Percentiles rank a stretch among this genome's conserved stretches.
These are phyloP conservation scores for Dendrobium chrysotoxum DNA, from an alignment of 106 monocot species.

Conservation along the genomic window DNA sequence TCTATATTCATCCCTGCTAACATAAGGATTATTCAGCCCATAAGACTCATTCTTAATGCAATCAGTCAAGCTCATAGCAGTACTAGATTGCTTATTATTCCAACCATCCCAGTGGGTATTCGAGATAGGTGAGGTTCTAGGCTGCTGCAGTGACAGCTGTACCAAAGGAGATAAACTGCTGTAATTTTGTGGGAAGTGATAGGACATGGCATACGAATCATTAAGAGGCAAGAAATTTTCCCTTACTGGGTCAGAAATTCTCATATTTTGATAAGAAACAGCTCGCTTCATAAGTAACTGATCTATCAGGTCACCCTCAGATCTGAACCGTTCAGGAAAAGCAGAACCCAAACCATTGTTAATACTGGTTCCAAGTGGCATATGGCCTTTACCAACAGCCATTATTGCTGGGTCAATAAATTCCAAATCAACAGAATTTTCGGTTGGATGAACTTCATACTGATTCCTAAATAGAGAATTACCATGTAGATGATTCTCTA, in stretches of 20 bases:
- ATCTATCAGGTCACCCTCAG: slow-evolving; percentile 48
- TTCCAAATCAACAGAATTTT: slow-evolving; percentile 54
- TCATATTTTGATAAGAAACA: slow-evolving; percentile 30
- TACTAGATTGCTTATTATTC: slow-evolving; percentile 35
- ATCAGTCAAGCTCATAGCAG: slow-evolving; percentile 30
- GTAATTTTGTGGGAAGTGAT: slow-evolving; percentile 34
- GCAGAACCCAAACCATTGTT: slow-evolving; percentile 30
- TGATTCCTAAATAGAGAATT: slow-evolving; percentile 25
- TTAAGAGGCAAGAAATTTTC: slow-evolving; percentile 32
- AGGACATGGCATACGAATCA: slow-evolving; percentile 47
- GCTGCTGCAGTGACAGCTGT: slow-evolving; percentile 43
- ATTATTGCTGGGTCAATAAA: slow-evolving; percentile 91
- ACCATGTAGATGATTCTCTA: slow-evolving; percentile 33
- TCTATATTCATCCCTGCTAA: slow-evolving; percentile 44
- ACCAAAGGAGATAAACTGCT: slow-evolving; percentile 27
- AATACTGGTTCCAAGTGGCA: slow-evolving; percentile 37
- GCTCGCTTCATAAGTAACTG: slow-evolving; percentile 61
- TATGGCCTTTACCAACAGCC: slow-evolving; percentile 75
- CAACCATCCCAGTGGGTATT: slow-evolving; percentile 62
- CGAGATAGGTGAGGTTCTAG: slow-evolving; percentile 28
- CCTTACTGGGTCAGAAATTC: slow-evolving; percentile 14
- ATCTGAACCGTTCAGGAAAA: slow-evolving; percentile 38
- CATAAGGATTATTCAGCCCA: slow-evolving; percentile 37
- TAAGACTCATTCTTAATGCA: slow-evolving; percentile 40
- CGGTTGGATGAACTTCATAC: slow-evolving; percentile 40